Conservation (phyloP, 2,329 filamentous ascomycete genomes). For the Verticillium nubilum region DNA sequence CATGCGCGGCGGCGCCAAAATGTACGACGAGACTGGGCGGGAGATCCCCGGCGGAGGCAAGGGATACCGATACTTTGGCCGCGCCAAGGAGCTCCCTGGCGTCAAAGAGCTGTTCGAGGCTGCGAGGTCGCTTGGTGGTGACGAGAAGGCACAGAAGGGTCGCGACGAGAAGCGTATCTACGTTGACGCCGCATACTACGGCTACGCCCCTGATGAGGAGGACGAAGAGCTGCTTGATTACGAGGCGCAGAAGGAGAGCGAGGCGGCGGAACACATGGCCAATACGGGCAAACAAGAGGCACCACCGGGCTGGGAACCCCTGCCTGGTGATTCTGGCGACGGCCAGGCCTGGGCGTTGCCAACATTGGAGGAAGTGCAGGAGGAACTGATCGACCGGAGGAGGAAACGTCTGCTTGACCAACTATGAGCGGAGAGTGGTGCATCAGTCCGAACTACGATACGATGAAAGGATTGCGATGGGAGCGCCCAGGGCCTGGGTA, state of each 20-base stretch:
- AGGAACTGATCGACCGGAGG: constrained; percentile 83
- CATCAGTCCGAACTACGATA: background rate
- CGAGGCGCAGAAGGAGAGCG: constrained; percentile 77
- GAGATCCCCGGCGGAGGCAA: constrained; percentile 74
- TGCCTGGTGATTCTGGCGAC: constrained; percentile 84
- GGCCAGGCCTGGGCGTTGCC: constrained; percentile 79
- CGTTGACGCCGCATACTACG: constrained; percentile 94
- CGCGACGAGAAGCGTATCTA: constrained; percentile 65
- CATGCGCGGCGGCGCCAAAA: constrained; percentile 67
- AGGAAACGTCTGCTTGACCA: constrained; percentile 81
- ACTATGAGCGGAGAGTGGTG: constrained; percentile 34
- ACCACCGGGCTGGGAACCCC: constrained; percentile 71
- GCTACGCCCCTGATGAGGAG: constrained; percentile 89
- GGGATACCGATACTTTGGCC: constrained; percentile 90
- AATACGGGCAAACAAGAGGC: constrained; percentile 48
- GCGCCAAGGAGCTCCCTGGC: constrained; percentile 83
- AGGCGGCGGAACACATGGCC: constrained; percentile 67
- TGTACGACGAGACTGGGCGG: constrained; percentile 68
- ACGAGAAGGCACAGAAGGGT: constrained; percentile 59
- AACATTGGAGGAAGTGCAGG: constrained; percentile 85
- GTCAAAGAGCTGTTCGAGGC: constrained; percentile 96
- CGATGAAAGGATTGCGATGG: background rate
- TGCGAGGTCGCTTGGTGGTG: constrained; percentile 46
- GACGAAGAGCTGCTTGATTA: constrained; percentile 75
- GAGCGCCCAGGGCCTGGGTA: background rate